These are phyloP conservation scores for Pseudogymnoascus sp. DNA, from an alignment of 2,329 filamentous ascomycete species.

Conservation along the genomic window DNA sequence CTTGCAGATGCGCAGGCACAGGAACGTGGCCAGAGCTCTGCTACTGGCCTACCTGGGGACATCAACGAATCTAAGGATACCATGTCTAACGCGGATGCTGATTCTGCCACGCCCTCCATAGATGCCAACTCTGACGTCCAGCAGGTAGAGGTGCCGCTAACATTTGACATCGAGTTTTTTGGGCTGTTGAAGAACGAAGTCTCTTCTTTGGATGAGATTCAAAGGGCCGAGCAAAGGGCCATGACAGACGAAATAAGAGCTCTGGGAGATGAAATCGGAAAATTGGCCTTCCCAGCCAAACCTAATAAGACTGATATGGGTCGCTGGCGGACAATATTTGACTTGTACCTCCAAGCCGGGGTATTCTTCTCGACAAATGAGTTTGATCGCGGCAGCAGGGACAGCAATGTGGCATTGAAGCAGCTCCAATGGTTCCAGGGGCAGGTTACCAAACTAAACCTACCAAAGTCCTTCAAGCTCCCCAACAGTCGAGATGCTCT, in stretches of 20 bases:
- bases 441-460: slow-evolving; percentile 52
- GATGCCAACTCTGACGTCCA: slow-evolving; percentile 22
- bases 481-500: slow-evolving; percentile 57
- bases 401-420: slow-evolving; percentile 55
- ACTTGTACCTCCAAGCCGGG: slow-evolving; percentile 69
- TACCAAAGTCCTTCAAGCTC: slow-evolving; percentile 56
- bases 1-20: background rate
- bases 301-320: slow-evolving; percentile 59
- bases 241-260: slow-evolving; percentile 55
- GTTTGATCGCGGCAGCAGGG: slow-evolving; percentile 57
- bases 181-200: slow-evolving; percentile 65
- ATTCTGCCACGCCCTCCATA: background rate
- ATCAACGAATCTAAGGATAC: background rate
- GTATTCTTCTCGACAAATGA: slow-evolving; percentile 78
- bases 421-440: slow-evolving; percentile 65
- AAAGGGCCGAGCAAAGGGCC: slow-evolving; percentile 50
- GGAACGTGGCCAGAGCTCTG: background rate
- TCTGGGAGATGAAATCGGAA: slow-evolving; percentile 57
- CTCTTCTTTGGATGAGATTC: slow-evolving; percentile 57
- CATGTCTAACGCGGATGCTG: background rate
- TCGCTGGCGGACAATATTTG: slow-evolving; percentile 73
- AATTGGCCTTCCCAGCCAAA: slow-evolving; percentile 54
- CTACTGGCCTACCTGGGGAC: background rate
- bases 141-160: slow-evolving; percentile 64
- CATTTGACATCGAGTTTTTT: slow-evolving; percentile 75